Base-by-base conservation (phyloP, 2,329 filamentous ascomycete species). In the Chaetomium sp. region DNA sequence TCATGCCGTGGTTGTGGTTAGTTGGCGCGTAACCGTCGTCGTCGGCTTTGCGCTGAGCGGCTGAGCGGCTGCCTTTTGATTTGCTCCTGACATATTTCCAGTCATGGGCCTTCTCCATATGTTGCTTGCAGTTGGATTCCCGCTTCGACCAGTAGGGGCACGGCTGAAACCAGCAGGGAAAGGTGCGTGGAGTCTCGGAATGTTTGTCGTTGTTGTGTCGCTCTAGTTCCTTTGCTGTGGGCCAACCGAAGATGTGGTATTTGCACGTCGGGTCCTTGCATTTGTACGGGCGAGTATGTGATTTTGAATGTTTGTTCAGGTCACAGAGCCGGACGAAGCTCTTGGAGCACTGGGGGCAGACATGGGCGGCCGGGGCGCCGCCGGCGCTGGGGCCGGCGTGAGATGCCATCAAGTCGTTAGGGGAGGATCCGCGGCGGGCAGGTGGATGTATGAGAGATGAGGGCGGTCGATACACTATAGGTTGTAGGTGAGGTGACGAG, bases 51-150 rank as follows among this genome's bases (percentile, higher is more conserved):
- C 73, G 78, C 42, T 71, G 75, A 53, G 64, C 71, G 66, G 61
- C 21, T 12, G 58, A 16, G 5, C 72, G 76, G 71, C 85, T 85
- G 69, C 87, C 87, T 70, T 90, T 91, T 78, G 85, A 87, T 79
- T 92, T 92, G 49, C 88, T 90, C 63, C 90, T 87, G 67, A 89
- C 81, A 70, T 93, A 93, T 21, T 81, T 77, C 85, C 88, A 92
- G 61, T 84, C 83, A 73, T 93, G 90, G 1, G 88, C 85, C 75
- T 93, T 93, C 78, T 93, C 90, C 90, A 93, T 93, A 76, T 93
- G 90, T 74, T 93, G 90, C 77, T 93, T 93, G 83, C 89, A 91
- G 75, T 93, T 93, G 68, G 87, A 90, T 77, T 92, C 87, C 65
- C 90, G 85, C 79, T 92, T 92, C 33, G 89, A 91, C 53, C 84